Conservation (phyloP, 306 rosid genomes). For the Cucumis hystrix region DNA sequence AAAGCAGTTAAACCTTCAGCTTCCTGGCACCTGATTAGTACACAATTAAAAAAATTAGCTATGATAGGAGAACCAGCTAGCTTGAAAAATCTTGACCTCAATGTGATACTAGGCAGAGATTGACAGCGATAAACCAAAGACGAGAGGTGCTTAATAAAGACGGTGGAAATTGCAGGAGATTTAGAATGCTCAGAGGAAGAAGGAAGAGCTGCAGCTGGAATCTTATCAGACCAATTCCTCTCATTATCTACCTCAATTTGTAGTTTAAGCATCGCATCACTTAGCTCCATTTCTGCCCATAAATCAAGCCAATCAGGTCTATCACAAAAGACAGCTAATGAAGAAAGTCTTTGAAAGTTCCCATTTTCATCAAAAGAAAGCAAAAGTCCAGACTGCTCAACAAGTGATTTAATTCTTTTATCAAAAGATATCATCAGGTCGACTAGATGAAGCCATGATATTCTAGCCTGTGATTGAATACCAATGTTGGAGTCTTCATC, state of each 20-base stretch:
- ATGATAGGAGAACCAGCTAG: slow-evolving; percentile 49
- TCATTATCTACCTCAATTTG: slow-evolving; percentile 42
- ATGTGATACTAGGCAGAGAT: slow-evolving; percentile 43
- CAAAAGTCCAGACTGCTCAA: slow-evolving; percentile 56
- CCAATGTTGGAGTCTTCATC: slow-evolving; percentile 36
- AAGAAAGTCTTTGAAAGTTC: slow-evolving; percentile 45
- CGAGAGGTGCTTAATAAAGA: slow-evolving; percentile 44
- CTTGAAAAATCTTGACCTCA: slow-evolving; percentile 72
- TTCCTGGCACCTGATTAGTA: slow-evolving; percentile 81
- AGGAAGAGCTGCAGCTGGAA: slow-evolving; percentile 34
- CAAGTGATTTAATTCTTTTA: slow-evolving; percentile 64
- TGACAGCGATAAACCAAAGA: slow-evolving; percentile 61
- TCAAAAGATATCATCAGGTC: slow-evolving; percentile 94
- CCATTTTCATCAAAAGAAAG: slow-evolving; percentile 52
- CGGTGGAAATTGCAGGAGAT: slow-evolving; percentile 57
- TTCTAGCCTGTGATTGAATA: slow-evolving; percentile 39
- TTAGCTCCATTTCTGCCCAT: slow-evolving; percentile 83
- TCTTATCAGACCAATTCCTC: slow-evolving; percentile 62
- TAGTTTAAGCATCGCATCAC: slow-evolving; percentile 56
- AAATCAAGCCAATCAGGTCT: slow-evolving; percentile 90
- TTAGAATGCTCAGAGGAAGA: slow-evolving; percentile 52
- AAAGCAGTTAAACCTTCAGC: slow-evolving; percentile 94
- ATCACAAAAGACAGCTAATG: slow-evolving; percentile 70
- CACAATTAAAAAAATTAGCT: slow-evolving; percentile 35
- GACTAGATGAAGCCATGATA: slow-evolving; percentile 72